These are phyloP conservation scores for Comarum palustre DNA, from an alignment of 306 rosid genomes.

Conservation along the genomic window DNA sequence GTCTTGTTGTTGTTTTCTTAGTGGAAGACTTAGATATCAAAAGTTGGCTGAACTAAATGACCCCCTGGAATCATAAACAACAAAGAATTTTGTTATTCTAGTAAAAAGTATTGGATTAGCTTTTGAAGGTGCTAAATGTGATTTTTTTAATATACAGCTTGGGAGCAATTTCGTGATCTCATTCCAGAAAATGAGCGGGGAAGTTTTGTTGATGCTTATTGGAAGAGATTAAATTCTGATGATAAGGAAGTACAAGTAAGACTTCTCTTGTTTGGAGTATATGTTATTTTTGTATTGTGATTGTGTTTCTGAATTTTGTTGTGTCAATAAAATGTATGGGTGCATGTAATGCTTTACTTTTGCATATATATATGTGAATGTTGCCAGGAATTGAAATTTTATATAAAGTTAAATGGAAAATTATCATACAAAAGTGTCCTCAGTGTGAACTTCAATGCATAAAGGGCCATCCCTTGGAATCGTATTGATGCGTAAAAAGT, in stretches of 20 bases:
- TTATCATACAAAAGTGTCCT: not conserved
- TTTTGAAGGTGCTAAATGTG: slow-evolving; percentile 24
- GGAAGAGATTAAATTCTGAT: slow-evolving; percentile 76
- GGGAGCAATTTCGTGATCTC: slow-evolving; percentile 90
- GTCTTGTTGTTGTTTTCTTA: not conserved
- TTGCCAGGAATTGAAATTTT: not conserved
- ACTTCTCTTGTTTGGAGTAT: slow-evolving; percentile 22
- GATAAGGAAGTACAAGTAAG: slow-evolving; percentile 75
- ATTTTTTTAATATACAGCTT: slow-evolving; percentile 46
- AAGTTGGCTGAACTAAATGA: not conserved
- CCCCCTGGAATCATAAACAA: not conserved
- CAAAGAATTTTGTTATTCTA: not conserved
- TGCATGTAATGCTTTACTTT: not conserved
- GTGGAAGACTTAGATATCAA: not conserved
- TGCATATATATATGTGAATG: not conserved
- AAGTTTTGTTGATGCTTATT: slow-evolving; percentile 69
- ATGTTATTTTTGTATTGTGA: not conserved
- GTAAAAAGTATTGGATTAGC: not conserved
- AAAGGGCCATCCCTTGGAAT: not conserved
- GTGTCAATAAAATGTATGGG: not conserved
- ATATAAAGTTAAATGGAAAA: not conserved
- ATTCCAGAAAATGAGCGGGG: slow-evolving; percentile 81
- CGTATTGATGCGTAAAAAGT: not conserved
- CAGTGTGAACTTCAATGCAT: not conserved
- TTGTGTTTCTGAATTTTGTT: not conserved